Evolutionary conservation across 331 rosid genomes (phyloP), one percentile per base, ranked within the genome.

Genomic region (Cydonia oblonga): DNA sequence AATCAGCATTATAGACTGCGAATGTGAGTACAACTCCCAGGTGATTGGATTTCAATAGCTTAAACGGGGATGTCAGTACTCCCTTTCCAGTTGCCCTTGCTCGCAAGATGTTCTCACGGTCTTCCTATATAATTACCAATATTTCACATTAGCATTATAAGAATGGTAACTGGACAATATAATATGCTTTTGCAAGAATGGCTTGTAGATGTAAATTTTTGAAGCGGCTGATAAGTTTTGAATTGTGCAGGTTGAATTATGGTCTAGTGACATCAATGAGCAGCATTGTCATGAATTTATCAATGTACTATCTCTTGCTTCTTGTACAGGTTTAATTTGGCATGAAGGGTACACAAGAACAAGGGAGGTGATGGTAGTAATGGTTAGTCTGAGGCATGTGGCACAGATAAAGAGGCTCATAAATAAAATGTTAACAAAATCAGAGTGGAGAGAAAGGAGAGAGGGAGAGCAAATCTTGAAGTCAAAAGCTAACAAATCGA

Each of bases 21-120:
- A 91, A 93, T 40, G 98, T 93, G 73, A 93, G 97, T 38, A 93
- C 96, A 69, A 91, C 98, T 38, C 98, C 98, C 10, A 91, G 70
- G 79, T 93, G 86, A 81, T 91, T 93, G 69, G 98, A 93, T 83
- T 93, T 93, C 32, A 93, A 85, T 44, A 93, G 86, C 87, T 89
- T 93, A 81, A 93, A 93, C 70, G 98, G 98, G 69, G 98, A 91
- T 46, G 98, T 93, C 58, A 93, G 75, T 52, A 91, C 98, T 75
- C 97, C 98, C 81, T 89, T 93, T 71, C 91, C 96, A 1, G 92
- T 82, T 53, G 92, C 90, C 82, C 98, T 86, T 65, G 97, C 97
- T 76, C 97, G 92, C 78, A 93, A 84, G 75, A 93, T 93, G 87
- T 93, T 93, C 81, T 86, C 98, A 8, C 85, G 97, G 68, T 93